Evolutionary conservation across 352 stramenopile species (phyloP), one percentile per base, ranked within the genome.

Genomic region (Pythium dissimile): DNA sequence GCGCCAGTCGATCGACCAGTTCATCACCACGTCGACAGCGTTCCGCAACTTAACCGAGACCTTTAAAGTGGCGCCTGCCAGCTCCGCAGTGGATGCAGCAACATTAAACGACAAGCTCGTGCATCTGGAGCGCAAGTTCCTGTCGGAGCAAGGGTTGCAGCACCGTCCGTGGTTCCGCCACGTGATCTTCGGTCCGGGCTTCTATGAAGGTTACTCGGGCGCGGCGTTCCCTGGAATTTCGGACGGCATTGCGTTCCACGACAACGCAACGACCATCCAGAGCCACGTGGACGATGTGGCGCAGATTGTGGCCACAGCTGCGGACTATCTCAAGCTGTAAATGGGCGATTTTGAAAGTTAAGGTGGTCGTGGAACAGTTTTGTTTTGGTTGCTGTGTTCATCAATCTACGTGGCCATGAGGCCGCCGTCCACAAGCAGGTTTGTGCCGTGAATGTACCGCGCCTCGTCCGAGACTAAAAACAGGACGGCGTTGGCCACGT

Each of bases 401-500:
- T 51, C 20, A 30, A 32, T 20, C 52, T 70, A 83, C 5, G 70
- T 83, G 8, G 78, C 74, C 74, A 86, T 73, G 46, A 70, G 71
- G 48, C 74, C 74, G 31, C 76, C 74, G 53, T 86, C 74, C 13
- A 89, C 75, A 6, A 89, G 59, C 59, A 88, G 59, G 41, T 86
- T 87, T 38, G 73, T 66, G 24, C 73, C 77, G 60, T 89, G 73
- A 13, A 88, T 69, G 53, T 86, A 88, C 28, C 73, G 69, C 26
- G 76, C 78, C 26, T 87, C 73, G 50, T 86, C 75, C 30, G 75
- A 87, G 7, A 81, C 71, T 11, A 89, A 55, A 46, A 88, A 88
- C 12, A 82, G 66, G n/a, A 89, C 79, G 0, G 77, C 75, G 43
- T 88, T 87, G 18, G 79, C 77, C 21, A 86, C 79, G 31, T 87